Conservation (phyloP, 345 rosid species). For the Brassica incana region DNA sequence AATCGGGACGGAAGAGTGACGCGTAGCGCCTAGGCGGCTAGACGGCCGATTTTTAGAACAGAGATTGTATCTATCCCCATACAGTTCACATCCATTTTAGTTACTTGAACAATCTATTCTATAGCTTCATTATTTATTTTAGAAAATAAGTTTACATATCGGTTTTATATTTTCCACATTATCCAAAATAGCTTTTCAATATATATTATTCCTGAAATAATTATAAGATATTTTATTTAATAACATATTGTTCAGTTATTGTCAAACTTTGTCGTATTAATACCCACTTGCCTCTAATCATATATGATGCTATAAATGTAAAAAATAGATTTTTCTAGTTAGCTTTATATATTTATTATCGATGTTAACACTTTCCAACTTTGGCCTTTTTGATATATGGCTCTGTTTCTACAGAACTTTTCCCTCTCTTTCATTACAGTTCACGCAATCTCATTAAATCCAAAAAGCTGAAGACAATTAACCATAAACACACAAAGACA, state of each 20-base stretch:
- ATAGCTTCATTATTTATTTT: background rate
- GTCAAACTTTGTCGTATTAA: background rate
- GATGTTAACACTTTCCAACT: constrained; percentile 39
- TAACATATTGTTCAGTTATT: background rate
- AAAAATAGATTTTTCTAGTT: background rate
- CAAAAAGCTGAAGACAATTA: background rate
- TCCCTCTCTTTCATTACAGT: constrained; percentile 29
- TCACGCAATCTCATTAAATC: constrained; percentile 27
- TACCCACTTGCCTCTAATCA: background rate
- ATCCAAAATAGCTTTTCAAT: background rate
- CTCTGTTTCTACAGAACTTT: background rate
- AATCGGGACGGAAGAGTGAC: too few relatives aligned
- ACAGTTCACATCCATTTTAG: background rate
- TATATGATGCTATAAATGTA: constrained; percentile 16
- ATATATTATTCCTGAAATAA: background rate
- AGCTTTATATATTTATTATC: constrained; percentile 34
- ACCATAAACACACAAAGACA: background rate
- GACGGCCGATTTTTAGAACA: too few relatives aligned
- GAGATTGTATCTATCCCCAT: background rate
- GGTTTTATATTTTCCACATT: background rate
- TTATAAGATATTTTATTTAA: background rate
- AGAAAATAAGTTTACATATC: background rate
- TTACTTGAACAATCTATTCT: background rate
- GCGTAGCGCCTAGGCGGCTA: too few relatives aligned
- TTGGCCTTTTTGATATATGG: constrained; percentile 36